Evolutionary conservation across 2,329 filamentous ascomycete genomes (phyloP).

Genomic region (Ascomycota sp.): DNA sequence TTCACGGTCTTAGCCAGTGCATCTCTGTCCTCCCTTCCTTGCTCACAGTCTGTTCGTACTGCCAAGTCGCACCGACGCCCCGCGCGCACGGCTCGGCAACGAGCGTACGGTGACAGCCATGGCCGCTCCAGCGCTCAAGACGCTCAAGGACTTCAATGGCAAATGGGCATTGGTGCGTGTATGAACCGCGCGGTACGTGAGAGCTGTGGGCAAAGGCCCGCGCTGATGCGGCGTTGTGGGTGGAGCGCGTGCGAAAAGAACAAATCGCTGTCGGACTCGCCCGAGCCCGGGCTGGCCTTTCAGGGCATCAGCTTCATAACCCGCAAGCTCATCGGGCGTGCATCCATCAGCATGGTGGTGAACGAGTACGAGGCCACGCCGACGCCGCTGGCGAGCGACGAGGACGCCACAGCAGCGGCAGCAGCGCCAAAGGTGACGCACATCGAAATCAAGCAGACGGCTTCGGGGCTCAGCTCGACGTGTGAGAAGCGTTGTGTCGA

Average conservation of each 20-base stretch:
- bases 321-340: slow-evolving; percentile 50
- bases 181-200: no score
- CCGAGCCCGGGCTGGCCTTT: slow-evolving; percentile 48
- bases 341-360: slow-evolving; percentile 46
- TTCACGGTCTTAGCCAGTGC: no score
- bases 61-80: no score
- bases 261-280: slow-evolving; percentile 47
- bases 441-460: slow-evolving; percentile 55
- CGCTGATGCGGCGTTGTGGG: no score
- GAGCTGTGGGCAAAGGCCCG: no score
- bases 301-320: slow-evolving; percentile 53
- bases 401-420: no score
- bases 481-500: slow-evolving; percentile 34
- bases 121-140: slow-evolving; percentile 51
- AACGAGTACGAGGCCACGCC: slow-evolving; percentile 30
- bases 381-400: slow-evolving; percentile 16
- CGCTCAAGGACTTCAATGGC: slow-evolving; percentile 45
- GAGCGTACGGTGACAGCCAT: no score
- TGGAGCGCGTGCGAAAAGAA: slow-evolving; percentile 49
- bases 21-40: no score
- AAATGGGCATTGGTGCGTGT: slow-evolving; percentile 53
- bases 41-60: no score
- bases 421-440: no score
- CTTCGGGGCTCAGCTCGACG: slow-evolving; percentile 49
- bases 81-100: no score